phyloP scores from a whole-genome alignment of 2,329 filamentous ascomycete genomes.

The Pyrenophora graminea region DNA sequence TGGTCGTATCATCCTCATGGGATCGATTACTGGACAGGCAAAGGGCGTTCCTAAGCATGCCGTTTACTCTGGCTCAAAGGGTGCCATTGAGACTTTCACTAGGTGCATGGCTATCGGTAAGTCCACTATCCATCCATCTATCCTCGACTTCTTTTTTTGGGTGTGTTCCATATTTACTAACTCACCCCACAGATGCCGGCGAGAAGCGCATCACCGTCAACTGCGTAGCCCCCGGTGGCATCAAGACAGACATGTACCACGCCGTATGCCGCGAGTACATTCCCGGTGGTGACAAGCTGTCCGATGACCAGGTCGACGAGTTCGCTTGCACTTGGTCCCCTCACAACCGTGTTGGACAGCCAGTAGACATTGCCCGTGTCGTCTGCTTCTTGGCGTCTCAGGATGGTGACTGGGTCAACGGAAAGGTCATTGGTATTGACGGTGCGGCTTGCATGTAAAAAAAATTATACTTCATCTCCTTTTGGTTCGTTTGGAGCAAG shows the following conservation, averaged over 20 bases:
- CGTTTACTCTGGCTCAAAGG: conserved; percentile 59
- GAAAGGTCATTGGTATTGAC: conserved; percentile 58
- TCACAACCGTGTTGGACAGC: conserved; percentile 67
- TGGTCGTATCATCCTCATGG: conserved; percentile 60
- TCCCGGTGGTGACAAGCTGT: conserved; percentile 59
- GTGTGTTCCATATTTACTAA: conserved; percentile 19
- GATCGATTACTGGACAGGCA: conserved; percentile 61
- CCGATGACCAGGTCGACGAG: conserved; percentile 63
- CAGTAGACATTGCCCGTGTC: conserved; percentile 69
- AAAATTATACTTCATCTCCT: background rate
- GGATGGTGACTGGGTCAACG: conserved; percentile 61
- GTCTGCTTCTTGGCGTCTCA: conserved; percentile 64
- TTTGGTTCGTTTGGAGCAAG: no score
- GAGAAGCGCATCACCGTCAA: conserved; percentile 64
- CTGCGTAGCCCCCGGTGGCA: conserved; percentile 62
- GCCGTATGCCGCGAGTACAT: conserved; percentile 68
- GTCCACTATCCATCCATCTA: conserved; percentile 7
- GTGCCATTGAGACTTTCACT: conserved; percentile 59
- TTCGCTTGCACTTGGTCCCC: conserved; percentile 68
- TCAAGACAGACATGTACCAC: conserved; percentile 65
- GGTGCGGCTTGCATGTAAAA: conserved; percentile 50
- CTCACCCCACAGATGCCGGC: conserved; percentile 47
- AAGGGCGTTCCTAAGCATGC: conserved; percentile 61
- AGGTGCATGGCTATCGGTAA: conserved; percentile 58
- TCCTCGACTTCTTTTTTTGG: background rate